phyloP scores from a whole-genome alignment of 768 basidiomycete species.

The Tylopilus vinaceipallidus region DNA sequence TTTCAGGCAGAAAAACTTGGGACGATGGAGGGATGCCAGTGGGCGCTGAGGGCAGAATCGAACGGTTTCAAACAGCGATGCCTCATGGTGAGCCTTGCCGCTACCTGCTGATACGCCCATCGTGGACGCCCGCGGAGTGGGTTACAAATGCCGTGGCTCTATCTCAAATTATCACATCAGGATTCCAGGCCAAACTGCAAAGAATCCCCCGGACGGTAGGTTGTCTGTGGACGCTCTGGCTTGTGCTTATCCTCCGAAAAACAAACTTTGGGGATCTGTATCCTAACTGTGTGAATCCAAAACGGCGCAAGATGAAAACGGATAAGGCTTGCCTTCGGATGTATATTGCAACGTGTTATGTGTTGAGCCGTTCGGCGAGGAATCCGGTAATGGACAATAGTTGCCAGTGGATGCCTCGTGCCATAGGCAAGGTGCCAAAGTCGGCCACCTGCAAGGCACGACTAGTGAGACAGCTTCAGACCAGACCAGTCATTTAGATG shows the following conservation, averaged over 20 bases:
- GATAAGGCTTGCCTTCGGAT: constrained; percentile 6
- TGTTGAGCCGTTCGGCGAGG: no score
- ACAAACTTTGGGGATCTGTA: not conserved
- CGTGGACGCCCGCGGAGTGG: constrained; percentile 4
- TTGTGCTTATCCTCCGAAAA: constrained; percentile 1
- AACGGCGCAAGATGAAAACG: constrained; percentile 1
- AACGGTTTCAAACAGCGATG: constrained; percentile 8
- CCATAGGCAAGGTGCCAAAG: no score
- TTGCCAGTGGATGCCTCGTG: no score
- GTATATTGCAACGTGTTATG: no score
- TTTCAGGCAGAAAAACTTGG: constrained; percentile 5
- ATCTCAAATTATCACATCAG: not conserved
- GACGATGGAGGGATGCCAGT: constrained; percentile 2
- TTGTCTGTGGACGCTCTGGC: constrained; percentile 1
- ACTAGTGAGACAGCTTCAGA: no score
- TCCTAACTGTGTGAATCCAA: constrained; percentile 5
- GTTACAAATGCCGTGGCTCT: not conserved
- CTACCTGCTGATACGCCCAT: constrained; percentile 3
- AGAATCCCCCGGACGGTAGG: constrained; percentile 2
- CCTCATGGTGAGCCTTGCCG: constrained; percentile 28
- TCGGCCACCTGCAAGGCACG: no score
- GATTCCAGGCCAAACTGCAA: constrained; percentile 9
- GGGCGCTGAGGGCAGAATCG: not conserved
- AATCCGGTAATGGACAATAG: no score
- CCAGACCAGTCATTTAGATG: no score